These are phyloP conservation scores for Microcyclospora tardicrescens DNA, from an alignment of 2,329 filamentous ascomycete species.

Conservation along the genomic window DNA sequence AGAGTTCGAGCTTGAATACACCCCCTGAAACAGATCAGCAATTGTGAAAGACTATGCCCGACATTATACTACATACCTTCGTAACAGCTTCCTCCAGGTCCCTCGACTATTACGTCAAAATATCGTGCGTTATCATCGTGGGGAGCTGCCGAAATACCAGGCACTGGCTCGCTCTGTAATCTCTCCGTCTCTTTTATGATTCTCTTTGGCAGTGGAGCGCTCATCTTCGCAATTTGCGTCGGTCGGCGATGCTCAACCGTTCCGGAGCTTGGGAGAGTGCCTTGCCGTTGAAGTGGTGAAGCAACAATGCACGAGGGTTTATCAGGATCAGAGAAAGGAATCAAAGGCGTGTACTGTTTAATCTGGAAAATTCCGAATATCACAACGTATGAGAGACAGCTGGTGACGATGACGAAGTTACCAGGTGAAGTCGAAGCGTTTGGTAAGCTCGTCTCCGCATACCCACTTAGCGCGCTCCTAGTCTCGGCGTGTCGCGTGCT, in stretches of 20 bases:
- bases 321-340: no score
- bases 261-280: no score
- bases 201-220: constrained; percentile 65
- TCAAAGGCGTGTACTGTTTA: no score
- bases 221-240: constrained; percentile 32
- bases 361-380: no score
- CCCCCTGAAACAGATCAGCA: constrained; percentile 41
- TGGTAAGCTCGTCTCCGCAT: no score
- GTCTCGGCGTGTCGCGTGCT: no score
- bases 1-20: constrained; percentile 92
- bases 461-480: no score
- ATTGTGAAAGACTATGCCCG: neutral
- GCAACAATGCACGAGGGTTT: no score
- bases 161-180: constrained; percentile 89
- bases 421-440: no score
- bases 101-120: constrained; percentile 95
- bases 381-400: no score
- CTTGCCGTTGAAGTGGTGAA: no score
- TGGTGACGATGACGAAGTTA: no score
- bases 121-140: constrained; percentile 97
- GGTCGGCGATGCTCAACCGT: neutral
- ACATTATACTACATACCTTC: constrained; percentile 50
- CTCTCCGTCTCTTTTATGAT: constrained; percentile 98
- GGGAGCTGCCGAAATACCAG: constrained; percentile 87
- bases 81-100: constrained; percentile 83